Evolutionary conservation across 2,329 filamentous ascomycete genomes (phyloP).

Genomic region (Domatiomyces catenatus): DNA sequence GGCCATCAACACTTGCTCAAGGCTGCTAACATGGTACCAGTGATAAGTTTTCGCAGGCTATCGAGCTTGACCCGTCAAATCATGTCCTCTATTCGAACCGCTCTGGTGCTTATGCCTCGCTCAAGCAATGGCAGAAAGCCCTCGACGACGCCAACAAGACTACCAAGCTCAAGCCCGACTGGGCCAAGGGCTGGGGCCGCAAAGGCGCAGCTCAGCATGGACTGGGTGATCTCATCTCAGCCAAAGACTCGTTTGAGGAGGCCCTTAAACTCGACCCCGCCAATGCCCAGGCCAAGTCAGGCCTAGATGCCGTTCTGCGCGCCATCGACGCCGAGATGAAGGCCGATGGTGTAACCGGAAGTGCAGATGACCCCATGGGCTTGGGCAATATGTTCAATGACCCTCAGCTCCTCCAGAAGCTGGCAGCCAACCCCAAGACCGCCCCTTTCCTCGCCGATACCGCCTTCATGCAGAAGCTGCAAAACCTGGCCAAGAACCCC

Average conservation of each 20-base stretch:
- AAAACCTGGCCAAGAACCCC: constrained; percentile 67
- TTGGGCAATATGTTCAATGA: constrained; percentile 92
- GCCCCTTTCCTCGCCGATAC: constrained; percentile 63
- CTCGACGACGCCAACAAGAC: constrained; percentile 85
- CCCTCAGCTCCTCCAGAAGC: constrained; percentile 75
- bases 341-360: constrained; percentile 42
- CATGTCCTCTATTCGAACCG: constrained; percentile 98
- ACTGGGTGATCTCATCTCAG: constrained; percentile 65
- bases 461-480: constrained; percentile 79
- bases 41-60: constrained; percentile 87
- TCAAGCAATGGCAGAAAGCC: constrained; percentile 73
- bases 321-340: constrained; percentile 66
- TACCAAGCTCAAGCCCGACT: constrained; percentile 88
- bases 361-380: constrained; percentile 54
- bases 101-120: constrained; percentile 72
- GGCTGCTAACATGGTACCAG: constrained; percentile 33
- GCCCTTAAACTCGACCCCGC: constrained; percentile 83
- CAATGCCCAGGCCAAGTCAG: constrained; percentile 86
- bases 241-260: constrained; percentile 80
- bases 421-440: constrained; percentile 90
- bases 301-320: constrained; percentile 68
- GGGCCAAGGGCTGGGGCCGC: constrained; percentile 90
- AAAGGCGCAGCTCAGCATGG: constrained; percentile 88
- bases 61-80: constrained; percentile 72
- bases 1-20: constrained; percentile 1